Conservation (phyloP, 371 early-diverging fungal species). For the Rhizopus sp. region DNA sequence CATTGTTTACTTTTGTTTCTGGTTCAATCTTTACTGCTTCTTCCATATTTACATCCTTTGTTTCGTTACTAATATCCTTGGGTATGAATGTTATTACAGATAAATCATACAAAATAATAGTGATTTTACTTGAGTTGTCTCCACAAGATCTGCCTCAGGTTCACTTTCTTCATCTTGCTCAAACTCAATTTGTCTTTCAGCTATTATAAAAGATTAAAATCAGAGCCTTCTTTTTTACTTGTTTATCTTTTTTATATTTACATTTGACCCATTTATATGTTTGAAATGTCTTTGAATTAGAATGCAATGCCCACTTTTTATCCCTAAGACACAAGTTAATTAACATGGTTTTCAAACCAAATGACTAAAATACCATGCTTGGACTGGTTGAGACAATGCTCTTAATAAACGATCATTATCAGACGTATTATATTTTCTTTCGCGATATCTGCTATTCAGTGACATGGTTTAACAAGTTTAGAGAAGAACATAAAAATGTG, state of each 20-base stretch:
- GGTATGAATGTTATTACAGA: neutral
- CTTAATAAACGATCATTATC: constrained; percentile 49
- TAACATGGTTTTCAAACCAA: neutral
- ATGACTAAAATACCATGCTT: constrained; percentile 40
- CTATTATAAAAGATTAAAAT: constrained; percentile 22
- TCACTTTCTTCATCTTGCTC: constrained; percentile 45
- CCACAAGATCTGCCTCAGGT: constrained; percentile 21
- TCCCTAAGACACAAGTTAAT: constrained; percentile 39
- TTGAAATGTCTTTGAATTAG: constrained; percentile 49
- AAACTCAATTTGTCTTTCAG: constrained; percentile 48
- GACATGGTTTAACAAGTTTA: constrained; percentile 17
- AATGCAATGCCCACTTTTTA: constrained; percentile 57
- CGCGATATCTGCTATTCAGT: constrained; percentile 42
- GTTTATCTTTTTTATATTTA: constrained; percentile 21
- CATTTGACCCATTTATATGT: constrained; percentile 65
- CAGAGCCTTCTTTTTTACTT: neutral
- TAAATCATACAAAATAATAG: neutral
- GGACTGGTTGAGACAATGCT: constrained; percentile 53
- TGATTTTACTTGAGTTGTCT: constrained; percentile 2
- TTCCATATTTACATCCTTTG: neutral
- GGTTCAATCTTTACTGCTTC: neutral
- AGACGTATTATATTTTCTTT: constrained; percentile 46
- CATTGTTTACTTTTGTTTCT: neutral
- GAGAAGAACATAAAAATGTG: too few relatives aligned
- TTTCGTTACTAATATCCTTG: neutral